Conservation (phyloP, 2,329 filamentous ascomycete genomes). For the Cladosporium cucumerinum region DNA sequence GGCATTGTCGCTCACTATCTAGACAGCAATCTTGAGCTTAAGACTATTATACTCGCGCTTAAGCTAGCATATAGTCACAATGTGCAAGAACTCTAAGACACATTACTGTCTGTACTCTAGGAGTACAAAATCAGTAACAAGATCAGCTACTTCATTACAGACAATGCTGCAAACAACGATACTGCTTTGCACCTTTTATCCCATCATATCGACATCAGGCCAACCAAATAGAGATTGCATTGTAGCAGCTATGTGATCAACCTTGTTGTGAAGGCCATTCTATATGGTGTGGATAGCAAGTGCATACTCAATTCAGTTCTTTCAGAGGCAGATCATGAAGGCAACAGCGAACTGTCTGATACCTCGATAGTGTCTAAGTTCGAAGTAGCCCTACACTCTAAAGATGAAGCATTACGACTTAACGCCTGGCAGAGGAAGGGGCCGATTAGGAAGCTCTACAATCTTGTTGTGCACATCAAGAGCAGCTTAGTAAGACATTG, state of each 20-base stretch:
- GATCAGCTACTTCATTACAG: constrained; percentile 21
- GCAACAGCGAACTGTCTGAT: background rate
- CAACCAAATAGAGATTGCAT: constrained; percentile 12
- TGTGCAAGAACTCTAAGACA: background rate
- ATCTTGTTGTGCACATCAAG: background rate
- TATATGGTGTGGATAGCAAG: constrained; percentile 17
- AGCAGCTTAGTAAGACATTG: background rate
- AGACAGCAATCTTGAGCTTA: background rate
- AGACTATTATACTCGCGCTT: background rate
- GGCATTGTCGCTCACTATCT: constrained; percentile 7
- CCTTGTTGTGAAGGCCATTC: constrained; percentile 19
- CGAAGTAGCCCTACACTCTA: background rate
- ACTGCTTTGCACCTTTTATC: background rate
- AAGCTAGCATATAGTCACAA: background rate
- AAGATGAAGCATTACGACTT: constrained; percentile 12
- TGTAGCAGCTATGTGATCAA: constrained; percentile 21
- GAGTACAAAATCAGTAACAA: constrained; percentile 3
- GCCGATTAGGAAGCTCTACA: constrained; percentile 6
- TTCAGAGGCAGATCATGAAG: background rate
- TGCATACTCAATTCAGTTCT: constrained; percentile 9
- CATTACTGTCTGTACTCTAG: background rate
- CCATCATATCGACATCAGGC: constrained; percentile 4
- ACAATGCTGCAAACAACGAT: constrained; percentile 24
- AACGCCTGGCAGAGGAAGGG: constrained; percentile 14
- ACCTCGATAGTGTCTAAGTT: background rate